A percentile compares a stretch with the other conserved stretches of the same genome.
Conservation (phyloP, 192 early-diverging fungal species). For the Backusella westeae region DNA sequence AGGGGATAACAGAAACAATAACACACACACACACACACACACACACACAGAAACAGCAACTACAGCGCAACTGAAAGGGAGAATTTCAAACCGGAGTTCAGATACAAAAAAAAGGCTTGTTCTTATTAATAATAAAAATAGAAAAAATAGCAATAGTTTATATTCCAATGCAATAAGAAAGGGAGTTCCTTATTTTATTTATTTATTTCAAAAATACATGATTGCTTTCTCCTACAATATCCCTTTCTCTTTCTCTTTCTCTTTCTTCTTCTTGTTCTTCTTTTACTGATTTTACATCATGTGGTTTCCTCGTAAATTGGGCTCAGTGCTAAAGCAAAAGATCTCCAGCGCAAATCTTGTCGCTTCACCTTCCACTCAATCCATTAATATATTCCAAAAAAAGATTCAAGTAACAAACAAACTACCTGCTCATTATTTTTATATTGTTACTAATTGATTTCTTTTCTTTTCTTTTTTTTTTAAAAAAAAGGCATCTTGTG, state of each 20-base stretch:
- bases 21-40: not conserved
- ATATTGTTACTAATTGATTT: not conserved
- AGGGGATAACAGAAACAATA: not conserved
- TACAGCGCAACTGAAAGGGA: not conserved
- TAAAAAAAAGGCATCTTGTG: slow-evolving; percentile 10
- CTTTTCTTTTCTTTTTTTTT: not conserved
- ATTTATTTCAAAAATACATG: slow-evolving; percentile 7
- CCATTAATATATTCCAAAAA: slow-evolving; percentile 3
- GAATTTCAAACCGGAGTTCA: not conserved
- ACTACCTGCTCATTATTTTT: not conserved
- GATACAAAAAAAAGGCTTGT: not conserved
- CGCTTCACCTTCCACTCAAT: not conserved
- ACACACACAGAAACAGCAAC: too few species aligned
- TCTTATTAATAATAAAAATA: slow-evolving; percentile 3
- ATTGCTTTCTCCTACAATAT: not conserved
- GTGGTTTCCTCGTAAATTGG: slow-evolving; percentile 14
- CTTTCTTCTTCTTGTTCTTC: not conserved
- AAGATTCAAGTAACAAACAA: not conserved
- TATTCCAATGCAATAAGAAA: not conserved
- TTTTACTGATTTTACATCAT: slow-evolving; percentile 1
- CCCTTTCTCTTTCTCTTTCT: slow-evolving; percentile 8
- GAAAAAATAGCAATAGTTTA: not conserved
- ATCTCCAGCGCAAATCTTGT: not conserved
- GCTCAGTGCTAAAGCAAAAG: not conserved
- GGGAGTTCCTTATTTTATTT: not conserved